A percentile compares a stretch with the other conserved stretches of the same genome.
Evolutionary conservation across 129 eudicot species (phyloP).

Genomic region (Daucus carota): DNA sequence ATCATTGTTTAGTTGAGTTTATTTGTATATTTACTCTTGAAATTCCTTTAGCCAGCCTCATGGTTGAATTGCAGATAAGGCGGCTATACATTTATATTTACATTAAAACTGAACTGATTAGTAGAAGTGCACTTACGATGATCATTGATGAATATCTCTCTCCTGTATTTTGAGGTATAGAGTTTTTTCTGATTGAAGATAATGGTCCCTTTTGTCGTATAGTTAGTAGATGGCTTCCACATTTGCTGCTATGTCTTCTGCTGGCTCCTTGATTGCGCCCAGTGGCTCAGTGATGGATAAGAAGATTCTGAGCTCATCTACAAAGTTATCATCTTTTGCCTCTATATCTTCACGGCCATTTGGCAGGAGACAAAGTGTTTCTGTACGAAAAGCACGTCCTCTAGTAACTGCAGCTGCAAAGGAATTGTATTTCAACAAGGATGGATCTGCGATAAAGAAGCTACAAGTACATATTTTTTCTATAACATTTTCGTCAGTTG

Average conservation of each 20-base stretch:
- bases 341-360: constrained; percentile 38
- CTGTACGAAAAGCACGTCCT: constrained; percentile 29
- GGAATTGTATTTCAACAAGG: constrained; percentile 58
- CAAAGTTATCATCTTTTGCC: constrained; percentile 50
- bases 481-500: not conserved
- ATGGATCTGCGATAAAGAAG: constrained; percentile 70
- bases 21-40: not conserved
- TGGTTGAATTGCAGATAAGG: not conserved
- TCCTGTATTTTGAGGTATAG: no score
- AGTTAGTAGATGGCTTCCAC: constrained; percentile 58
- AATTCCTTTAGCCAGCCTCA: not conserved
- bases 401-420: constrained; percentile 58
- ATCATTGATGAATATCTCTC: no score
- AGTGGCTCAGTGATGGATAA: constrained; percentile 27
- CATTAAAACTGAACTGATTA: not conserved
- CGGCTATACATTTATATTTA: not conserved
- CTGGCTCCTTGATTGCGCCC: constrained; percentile 59
- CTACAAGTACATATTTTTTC: constrained; percentile 36
- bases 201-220: not conserved
- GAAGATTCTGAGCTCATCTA: constrained; percentile 21
- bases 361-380: constrained; percentile 31
- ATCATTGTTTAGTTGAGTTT: not conserved
- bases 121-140: no score
- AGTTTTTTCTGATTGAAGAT: no score
- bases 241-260: constrained; percentile 54